Evolutionary conservation across 768 basidiomycete genomes (phyloP), one percentile per base, ranked within the genome.

Genomic region (Tubosaeta sp.): DNA sequence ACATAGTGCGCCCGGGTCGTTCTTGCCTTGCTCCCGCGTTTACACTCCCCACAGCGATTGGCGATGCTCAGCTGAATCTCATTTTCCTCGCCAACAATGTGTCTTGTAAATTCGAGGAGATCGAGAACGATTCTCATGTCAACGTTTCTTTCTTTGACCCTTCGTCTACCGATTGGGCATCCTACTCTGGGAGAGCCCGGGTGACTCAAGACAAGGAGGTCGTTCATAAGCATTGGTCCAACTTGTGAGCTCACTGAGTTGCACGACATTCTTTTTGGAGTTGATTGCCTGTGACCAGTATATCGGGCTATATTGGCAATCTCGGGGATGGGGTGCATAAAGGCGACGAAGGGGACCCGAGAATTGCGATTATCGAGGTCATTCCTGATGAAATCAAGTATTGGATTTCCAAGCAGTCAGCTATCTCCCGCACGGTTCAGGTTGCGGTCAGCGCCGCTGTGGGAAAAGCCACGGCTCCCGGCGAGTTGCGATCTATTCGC

Each of bases 241-340:
- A 72, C 55, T 65, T 68, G 84, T 81, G 22, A 49, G 75, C 67
- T 22, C 29, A 31, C 13, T 10, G 35, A 33, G 19, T 11, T 2
- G 6, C 8, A 14, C 43, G 11, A 51, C 53, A 16, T 34, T 19
- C 37, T 27, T 32, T 12, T 17, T 27, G 12, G 46, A 14, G 51
- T 39, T 52, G 35, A 59, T 44, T 16, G 4, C 17, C 38, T 3
- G 34, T 43, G 43, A 43, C 19, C 44, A 89, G 86, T 3, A 74
- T 81, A 31, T 66, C 78, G 9, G 86, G 85, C 0, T 97, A 91
- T 78, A 95, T 95, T 60, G 91, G 89, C 34, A 86, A 95, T 64
- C 74, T 94, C 50, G 84, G 85, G 31, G 92, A 95, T 57, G 89
- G 88, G 16, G 71, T 86, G 6, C 92, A 94, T 67, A 85, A 82